Evolutionary conservation across 2,329 filamentous ascomycete genomes (phyloP).

Genomic region (Catunica adiposa): DNA sequence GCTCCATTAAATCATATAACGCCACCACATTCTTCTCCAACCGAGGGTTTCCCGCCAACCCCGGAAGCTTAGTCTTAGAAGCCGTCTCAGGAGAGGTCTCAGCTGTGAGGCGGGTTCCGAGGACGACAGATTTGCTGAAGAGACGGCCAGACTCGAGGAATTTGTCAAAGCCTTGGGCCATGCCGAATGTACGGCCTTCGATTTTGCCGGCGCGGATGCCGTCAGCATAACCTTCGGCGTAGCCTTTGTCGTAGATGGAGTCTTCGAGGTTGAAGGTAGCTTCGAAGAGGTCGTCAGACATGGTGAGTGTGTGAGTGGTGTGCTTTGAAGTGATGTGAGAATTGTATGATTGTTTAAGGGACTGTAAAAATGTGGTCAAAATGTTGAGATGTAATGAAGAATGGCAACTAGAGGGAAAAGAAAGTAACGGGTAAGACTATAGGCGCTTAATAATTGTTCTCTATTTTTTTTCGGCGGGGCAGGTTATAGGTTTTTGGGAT

Average conservation of each 20-base stretch:
- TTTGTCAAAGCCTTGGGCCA: conserved; percentile 89
- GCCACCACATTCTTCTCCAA: conserved; percentile 61
- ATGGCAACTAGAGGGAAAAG: no score
- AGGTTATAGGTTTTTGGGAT: not conserved
- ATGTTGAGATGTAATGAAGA: no score
- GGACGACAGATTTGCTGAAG: conserved; percentile 65
- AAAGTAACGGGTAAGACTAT: no score
- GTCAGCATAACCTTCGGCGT: conserved; percentile 56
- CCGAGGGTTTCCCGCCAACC: conserved; percentile 42
- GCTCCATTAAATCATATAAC: conserved; percentile 64
- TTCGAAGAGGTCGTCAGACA: conserved; percentile 34
- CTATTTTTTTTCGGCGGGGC: no score
- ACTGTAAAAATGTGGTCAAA: no score
- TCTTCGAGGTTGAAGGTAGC: conserved; percentile 44
- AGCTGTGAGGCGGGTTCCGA: conserved; percentile 46
- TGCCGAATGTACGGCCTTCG: conserved; percentile 78
- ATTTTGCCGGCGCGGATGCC: conserved; percentile 62
- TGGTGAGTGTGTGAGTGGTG: not conserved
- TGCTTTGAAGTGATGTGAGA: not conserved
- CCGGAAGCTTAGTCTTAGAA: conserved; percentile 22
- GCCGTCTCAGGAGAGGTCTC: not conserved
- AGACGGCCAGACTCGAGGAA: conserved; percentile 66
- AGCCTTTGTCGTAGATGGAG: conserved; percentile 68
- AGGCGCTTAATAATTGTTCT: no score
- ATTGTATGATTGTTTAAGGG: no score